Evolutionary conservation across 2,329 filamentous ascomycete genomes (phyloP).

Genomic region (Beauveria pseudobassiana): DNA sequence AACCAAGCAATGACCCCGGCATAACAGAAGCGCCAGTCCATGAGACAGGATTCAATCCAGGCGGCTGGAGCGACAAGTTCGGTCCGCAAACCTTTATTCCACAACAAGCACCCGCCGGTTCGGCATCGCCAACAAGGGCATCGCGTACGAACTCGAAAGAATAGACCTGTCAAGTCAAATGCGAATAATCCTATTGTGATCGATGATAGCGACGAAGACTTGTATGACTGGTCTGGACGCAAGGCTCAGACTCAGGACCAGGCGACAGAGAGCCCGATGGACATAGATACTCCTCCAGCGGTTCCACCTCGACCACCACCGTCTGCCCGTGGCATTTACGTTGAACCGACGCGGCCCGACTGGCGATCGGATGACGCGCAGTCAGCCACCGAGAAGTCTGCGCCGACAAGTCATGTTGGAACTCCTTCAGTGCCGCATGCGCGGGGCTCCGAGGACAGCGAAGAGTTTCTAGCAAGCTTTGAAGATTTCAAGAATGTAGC

Average conservation of each 20-base stretch:
- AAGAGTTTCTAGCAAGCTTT: conserved; percentile 47
- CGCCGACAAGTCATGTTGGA: conserved; percentile 16
- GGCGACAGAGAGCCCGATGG: conserved; percentile 48
- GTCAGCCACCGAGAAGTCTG: conserved; percentile 15
- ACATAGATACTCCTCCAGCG: conserved; percentile 49
- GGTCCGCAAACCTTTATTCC: conserved; percentile 48
- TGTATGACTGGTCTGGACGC: conserved; percentile 26
- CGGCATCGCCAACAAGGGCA: conserved; percentile 38
- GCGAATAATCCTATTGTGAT: conserved; percentile 39
- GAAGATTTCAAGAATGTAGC: conserved; percentile 49
- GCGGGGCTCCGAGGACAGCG: conserved; percentile 47
- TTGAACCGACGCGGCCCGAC: conserved; percentile 52
- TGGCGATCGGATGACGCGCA: conserved; percentile 47
- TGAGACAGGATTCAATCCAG: conserved; percentile 38
- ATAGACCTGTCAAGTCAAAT: conserved; percentile 48
- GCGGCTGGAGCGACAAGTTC: conserved; percentile 48
- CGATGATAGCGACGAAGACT: conserved; percentile 38
- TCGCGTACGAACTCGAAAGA: conserved; percentile 43
- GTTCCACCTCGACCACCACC: conserved; percentile 18
- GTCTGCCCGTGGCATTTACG: conserved; percentile 43
- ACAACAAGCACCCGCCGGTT: conserved; percentile 28
- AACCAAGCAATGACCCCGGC: not conserved
- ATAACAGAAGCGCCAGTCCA: not conserved
- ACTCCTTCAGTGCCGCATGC: conserved; percentile 26
- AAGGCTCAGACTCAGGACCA: conserved; percentile 23